phyloP scores from a whole-genome alignment of 2,329 filamentous ascomycete species.

The Fonsecaea pugnacius region DNA sequence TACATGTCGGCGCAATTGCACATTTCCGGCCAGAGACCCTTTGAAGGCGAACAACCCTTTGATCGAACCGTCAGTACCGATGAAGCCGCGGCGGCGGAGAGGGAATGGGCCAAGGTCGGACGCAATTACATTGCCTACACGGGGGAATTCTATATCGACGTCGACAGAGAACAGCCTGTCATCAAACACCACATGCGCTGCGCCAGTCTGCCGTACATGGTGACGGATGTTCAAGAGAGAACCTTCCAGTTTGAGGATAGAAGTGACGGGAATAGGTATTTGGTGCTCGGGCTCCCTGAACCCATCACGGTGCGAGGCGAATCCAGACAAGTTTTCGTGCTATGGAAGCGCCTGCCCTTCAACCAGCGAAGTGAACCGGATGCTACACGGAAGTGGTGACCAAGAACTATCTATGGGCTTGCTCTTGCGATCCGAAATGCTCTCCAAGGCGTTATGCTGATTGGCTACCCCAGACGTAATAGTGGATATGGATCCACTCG shows the following conservation, averaged over 20 bases:
- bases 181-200: slow-evolving; percentile 21
- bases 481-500: too few relatives aligned
- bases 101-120: slow-evolving; percentile 12
- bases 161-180: slow-evolving; percentile 15
- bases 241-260: slow-evolving; percentile 2
- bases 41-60: background rate
- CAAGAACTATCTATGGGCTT: too few relatives aligned
- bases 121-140: slow-evolving; percentile 21
- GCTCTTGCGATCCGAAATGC: too few relatives aligned
- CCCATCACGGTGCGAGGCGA: background rate
- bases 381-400: background rate
- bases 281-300: background rate
- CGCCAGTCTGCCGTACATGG: slow-evolving; percentile 7
- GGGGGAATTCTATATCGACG: slow-evolving; percentile 23
- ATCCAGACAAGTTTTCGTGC: background rate
- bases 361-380: background rate
- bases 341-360: background rate
- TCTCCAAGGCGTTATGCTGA: too few relatives aligned
- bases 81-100: slow-evolving; percentile 4
- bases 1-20: slow-evolving; percentile 27
- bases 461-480: too few relatives aligned
- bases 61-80: background rate
- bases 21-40: slow-evolving; percentile 18
- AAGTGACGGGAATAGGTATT: slow-evolving; percentile 5
- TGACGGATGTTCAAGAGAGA: slow-evolving; percentile 17